These are phyloP conservation scores for Salisapilia sapeloensis DNA, from an alignment of 352 stramenopile species.

Conservation along the genomic window DNA sequence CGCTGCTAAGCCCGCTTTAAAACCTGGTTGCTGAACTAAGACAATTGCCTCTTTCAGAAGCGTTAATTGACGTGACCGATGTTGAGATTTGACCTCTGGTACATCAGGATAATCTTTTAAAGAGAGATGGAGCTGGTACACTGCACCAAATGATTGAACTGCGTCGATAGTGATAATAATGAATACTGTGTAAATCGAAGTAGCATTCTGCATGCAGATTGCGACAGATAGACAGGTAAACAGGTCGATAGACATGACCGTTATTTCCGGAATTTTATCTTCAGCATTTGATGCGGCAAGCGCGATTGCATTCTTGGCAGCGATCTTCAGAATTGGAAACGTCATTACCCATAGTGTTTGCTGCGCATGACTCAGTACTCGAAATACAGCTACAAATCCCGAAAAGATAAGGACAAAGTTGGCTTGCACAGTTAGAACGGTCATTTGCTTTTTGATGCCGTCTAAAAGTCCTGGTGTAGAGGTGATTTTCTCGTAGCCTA, in stretches of 20 bases:
- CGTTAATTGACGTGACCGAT: too few relatives aligned
- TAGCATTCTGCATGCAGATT: conserved; percentile 12
- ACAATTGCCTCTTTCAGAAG: too few relatives aligned
- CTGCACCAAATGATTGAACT: background rate
- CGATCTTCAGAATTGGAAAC: conserved; percentile 7
- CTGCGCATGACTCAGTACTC: conserved; percentile 3
- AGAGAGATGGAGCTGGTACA: background rate
- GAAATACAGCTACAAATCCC: conserved; percentile 7
- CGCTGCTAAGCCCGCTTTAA: too few relatives aligned
- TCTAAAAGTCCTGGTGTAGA: background rate
- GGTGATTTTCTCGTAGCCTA: conserved; percentile 2
- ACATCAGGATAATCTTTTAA: background rate
- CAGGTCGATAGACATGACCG: conserved; percentile 18
- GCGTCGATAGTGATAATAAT: conserved; percentile 2
- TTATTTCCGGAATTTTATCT: conserved; percentile 12
- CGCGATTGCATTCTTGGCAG: conserved; percentile 7
- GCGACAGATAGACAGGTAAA: conserved; percentile 20
- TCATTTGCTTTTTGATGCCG: conserved; percentile 3
- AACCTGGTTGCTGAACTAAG: too few relatives aligned
- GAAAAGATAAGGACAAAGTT: conserved; percentile 5
- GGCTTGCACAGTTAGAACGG: conserved; percentile 2
- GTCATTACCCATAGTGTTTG: conserved; percentile 7
- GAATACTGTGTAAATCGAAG: conserved; percentile 2
- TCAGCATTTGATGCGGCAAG: too few relatives aligned
- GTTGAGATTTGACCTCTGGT: too few relatives aligned